Base-by-base conservation (phyloP, 495 filamentous ascomycete genomes). In the Pyrenula aspistea region DNA sequence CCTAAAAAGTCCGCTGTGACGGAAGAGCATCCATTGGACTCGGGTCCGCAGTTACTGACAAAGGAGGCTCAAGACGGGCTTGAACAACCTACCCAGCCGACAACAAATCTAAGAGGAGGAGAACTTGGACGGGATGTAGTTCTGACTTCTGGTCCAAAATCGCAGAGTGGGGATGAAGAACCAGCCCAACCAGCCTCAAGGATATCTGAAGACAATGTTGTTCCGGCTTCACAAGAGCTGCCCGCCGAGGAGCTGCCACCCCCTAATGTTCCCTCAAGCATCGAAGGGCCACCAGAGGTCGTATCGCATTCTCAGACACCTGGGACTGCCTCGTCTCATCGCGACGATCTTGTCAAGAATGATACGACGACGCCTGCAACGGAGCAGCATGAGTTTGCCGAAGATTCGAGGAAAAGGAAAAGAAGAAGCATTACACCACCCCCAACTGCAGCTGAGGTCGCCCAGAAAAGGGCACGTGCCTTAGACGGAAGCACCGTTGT, bases 391-490 rank as follows among this genome's bases (percentile, higher is more conserved):
- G 76, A 79, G 58, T 56, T 73, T 21, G 55, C 70, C 25, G 82
- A 85, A 51, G 87, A 91, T 59, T 68, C 68, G 20, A 80, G 79
- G 56, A 90, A 88, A 68, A 77, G 88, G 52, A 91, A 90, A 70
- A 82, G 88, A 42, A 77, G 84, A 59, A 90, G 85, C 53, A 73
- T 78, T 54, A 89, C 79, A 58, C 88, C 87, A 12, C 75, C 80
- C 24, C 81, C 80, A 3, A 76, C 81, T 0, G 71, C 71, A 0
- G 68, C 73, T 42, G 71, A 68, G 1, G 63, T 76, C 23, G 71
- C 68, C 20, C 70, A 66, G 47, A 77, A 77, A 60, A 77, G 68
- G 57, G 65, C 68, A n/a, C 75, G 72, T 56, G 63, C 69, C 15
- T 59, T 60, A 2, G 64, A 69, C 22, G 62, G 65, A 11, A 62